Percentiles rank a stretch among this genome's conserved stretches.
Evolutionary conservation across 371 early-diverging fungal species (phyloP).

Genomic region (Catenaria anguillulae): DNA sequence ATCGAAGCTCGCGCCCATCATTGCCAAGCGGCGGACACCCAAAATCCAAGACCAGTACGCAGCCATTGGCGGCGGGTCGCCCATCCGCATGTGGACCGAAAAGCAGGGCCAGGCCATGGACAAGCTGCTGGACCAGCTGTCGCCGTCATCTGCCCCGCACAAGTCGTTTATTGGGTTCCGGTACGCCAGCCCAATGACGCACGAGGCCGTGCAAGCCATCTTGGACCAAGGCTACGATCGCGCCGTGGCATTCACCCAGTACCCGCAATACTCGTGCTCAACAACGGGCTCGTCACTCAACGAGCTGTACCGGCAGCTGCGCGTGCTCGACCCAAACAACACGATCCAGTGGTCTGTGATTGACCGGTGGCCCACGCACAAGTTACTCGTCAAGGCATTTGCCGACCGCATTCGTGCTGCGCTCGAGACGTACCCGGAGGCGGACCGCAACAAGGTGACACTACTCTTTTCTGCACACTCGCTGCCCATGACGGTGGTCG

Average conservation of each 20-base stretch:
- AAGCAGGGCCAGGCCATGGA: conserved; percentile 69
- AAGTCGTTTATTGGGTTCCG: conserved; percentile 85
- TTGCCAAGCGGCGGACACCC: conserved; percentile 70
- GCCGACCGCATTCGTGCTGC: conserved; percentile 55
- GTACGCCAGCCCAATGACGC: conserved; percentile 71
- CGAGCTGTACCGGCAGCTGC: conserved; percentile 56
- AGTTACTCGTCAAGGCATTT: conserved; percentile 67
- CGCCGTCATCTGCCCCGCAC: conserved; percentile 81
- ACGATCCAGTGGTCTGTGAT: conserved; percentile 76
- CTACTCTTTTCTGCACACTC: conserved; percentile 93
- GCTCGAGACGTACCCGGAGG: conserved; percentile 46
- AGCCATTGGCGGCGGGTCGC: conserved; percentile 88
- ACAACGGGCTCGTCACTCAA: conserved; percentile 89
- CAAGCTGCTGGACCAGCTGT: conserved; percentile 50
- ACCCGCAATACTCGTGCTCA: conserved; percentile 92
- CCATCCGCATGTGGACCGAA: conserved; percentile 78
- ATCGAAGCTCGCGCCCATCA: conserved; percentile 48
- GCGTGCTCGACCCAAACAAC: conserved; percentile 40
- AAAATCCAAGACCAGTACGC: conserved; percentile 78
- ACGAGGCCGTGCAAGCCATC: conserved; percentile 56
- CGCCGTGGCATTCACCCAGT: conserved; percentile 82
- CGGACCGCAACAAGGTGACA: conserved; percentile 50
- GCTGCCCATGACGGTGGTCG: conserved; percentile 81
- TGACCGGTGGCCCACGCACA: conserved; percentile 84
- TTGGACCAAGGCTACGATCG: conserved; percentile 48